Evolutionary conservation across 176 grass and related monocot genomes (phyloP), one percentile per base, ranked within the genome.

Genomic region (Avena eriantha): DNA sequence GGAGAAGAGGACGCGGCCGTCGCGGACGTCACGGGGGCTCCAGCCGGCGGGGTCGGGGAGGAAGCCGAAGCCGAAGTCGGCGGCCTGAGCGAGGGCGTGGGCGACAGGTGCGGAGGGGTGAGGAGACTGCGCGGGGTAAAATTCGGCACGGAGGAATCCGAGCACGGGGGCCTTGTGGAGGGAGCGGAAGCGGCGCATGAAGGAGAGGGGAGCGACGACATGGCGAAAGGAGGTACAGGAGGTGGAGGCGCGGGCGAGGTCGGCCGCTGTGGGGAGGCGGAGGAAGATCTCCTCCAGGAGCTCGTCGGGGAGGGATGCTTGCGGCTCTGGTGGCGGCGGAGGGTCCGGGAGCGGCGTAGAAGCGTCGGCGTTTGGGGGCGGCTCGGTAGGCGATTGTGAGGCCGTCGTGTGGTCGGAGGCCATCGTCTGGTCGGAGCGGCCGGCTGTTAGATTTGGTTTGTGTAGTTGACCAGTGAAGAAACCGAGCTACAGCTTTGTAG

Each of bases 1-100:
- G 45, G 46, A n/a, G 54, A 90, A 74, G 51, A 90, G 83, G 26
- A 71, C 72, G 17, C 71, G 88, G 83, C 88, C 83, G 50, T 86
- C 49, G 39, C 78, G 79, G 61, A 51, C 24, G 70, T 82, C 72
- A 18, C 57, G 53, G 54, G 35, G 34, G 10, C 4, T n/a, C 84
- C 83, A 86, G 61, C 11, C 12, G 24, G 23, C 34, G 8, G 18
- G 4, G 54, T 13, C 17, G 56, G 82, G 88, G 50, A 90, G 31
- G 84, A 82, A 86, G 63, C 18, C 46, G 77, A 85, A 85, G 69
- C 69, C 48, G 78, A 85, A 79, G 36, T 85, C 83, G 3, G 82
- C 82, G 34, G 56, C 82, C 45, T 70, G 66, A 10, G 23, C 76
- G 33, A 89, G 56, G 24, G 87, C 60, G 48, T 47, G 10, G 14